These are phyloP conservation scores for Madurella mycetomatis DNA, from an alignment of 2,329 filamentous ascomycete genomes.

Conservation along the genomic window DNA sequence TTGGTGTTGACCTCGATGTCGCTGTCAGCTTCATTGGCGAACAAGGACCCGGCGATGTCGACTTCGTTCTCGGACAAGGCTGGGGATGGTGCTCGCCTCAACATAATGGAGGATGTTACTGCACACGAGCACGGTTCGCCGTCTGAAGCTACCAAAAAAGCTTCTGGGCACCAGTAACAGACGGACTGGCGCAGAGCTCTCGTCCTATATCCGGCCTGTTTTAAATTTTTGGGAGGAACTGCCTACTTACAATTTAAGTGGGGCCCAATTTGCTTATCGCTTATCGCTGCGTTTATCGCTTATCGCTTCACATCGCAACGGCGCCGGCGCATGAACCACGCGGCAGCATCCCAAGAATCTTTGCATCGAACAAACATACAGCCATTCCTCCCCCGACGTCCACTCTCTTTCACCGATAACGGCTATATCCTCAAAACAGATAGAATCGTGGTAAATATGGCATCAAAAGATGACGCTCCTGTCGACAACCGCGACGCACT, in stretches of 20 bases:
- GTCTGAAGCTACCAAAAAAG: background rate
- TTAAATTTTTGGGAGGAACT: constrained; percentile 9
- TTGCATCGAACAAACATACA: too few species aligned
- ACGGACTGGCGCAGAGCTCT: too few species aligned
- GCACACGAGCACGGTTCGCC: background rate
- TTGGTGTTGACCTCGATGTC: constrained; percentile 37
- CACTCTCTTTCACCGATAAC: too few species aligned
- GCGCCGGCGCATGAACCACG: background rate
- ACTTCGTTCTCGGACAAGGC: constrained; percentile 83
- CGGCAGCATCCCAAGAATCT: too few species aligned
- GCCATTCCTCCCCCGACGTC: too few species aligned
- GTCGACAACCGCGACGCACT: constrained; percentile 57
- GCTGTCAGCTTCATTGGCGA: constrained; percentile 56
- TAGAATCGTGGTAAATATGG: constrained; percentile 16
- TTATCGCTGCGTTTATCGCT: constrained; percentile 18
- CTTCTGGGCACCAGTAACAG: background rate
- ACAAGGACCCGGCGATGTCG: constrained; percentile 78
- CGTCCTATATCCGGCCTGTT: background rate
- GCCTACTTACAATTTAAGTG: constrained; percentile 21
- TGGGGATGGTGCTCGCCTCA: constrained; percentile 70
- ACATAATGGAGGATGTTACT: constrained; percentile 48
- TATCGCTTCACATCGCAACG: constrained; percentile 6
- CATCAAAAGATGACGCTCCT: constrained; percentile 50
- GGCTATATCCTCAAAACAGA: too few species aligned
- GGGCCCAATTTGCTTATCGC: constrained; percentile 22